Evolutionary conservation across 495 filamentous ascomycete species (phyloP).

Genomic region (Endocarpon pusillum): DNA sequence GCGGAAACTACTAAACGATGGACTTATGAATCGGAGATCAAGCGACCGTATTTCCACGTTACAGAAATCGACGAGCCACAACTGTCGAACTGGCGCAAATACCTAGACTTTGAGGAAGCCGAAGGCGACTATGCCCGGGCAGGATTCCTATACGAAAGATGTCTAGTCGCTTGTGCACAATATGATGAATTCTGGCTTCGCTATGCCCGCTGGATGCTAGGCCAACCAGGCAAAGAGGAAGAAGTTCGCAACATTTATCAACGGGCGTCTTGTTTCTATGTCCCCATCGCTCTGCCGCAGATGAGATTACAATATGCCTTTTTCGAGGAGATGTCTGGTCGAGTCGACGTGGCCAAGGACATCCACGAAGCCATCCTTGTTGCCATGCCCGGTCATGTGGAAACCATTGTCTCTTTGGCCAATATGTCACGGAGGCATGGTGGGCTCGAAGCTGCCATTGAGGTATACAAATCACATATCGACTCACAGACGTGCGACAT

Average conservation of each 20-base stretch:
- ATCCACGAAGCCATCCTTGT: conserved; percentile 70
- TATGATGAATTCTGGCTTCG: conserved; percentile 97
- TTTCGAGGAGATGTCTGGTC: conserved; percentile 73
- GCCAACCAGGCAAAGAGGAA: conserved; percentile 64
- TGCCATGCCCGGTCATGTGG: conserved; percentile 54
- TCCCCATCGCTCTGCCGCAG: conserved; percentile 63
- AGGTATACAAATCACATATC: conserved; percentile 66
- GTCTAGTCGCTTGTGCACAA: conserved; percentile 77
- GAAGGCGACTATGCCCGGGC: conserved; percentile 62
- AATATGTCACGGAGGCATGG: conserved; percentile 71
- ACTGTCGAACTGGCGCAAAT: conserved; percentile 86
- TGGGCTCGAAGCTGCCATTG: conserved; percentile 74
- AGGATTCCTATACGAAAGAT: conserved; percentile 82
- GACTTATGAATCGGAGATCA: conserved; percentile 89
- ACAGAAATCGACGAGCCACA: conserved; percentile 78
- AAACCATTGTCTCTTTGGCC: conserved; percentile 78
- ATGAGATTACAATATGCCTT: conserved; percentile 82
- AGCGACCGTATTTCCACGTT: conserved; percentile 93
- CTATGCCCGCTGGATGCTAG: conserved; percentile 93
- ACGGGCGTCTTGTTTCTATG: conserved; percentile 66
- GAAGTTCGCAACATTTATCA: conserved; percentile 91
- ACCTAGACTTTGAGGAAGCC: conserved; percentile 87
- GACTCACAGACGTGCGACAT: conserved; percentile 53
- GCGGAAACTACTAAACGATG: conserved; percentile 84
- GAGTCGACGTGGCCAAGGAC: conserved; percentile 60